phyloP scores from a whole-genome alignment of 148 eudicot species.

The Limonium bicolor region DNA sequence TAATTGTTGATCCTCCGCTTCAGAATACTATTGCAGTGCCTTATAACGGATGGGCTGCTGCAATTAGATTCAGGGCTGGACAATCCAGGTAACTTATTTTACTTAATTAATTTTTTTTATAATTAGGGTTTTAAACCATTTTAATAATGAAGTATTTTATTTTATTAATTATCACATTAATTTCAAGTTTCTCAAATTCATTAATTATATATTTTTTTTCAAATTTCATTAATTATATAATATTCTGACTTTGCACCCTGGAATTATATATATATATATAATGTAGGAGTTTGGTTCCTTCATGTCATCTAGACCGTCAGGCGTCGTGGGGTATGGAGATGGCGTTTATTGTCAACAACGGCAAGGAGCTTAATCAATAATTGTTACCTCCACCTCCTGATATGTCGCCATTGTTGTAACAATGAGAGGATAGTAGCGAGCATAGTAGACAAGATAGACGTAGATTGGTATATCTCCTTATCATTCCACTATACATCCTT shows the following conservation, averaged over 20 bases:
- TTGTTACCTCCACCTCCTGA: constrained; percentile 18
- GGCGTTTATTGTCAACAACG: too few relatives aligned
- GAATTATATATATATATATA: background rate
- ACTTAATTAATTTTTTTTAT: background rate
- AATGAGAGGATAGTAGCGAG: too few relatives aligned
- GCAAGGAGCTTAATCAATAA: too few relatives aligned
- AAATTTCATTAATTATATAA: too few relatives aligned
- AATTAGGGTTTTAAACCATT: background rate
- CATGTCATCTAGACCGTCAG: constrained; percentile 25
- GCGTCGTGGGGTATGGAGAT: constrained; percentile 16
- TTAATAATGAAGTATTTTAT: background rate
- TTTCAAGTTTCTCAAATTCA: background rate
- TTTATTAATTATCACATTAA: background rate
- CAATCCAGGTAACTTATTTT: constrained; percentile 6
- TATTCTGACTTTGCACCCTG: background rate
- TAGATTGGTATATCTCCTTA: too few relatives aligned
- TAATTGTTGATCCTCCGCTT: constrained; percentile 8
- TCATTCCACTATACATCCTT: too few relatives aligned
- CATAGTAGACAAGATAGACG: too few relatives aligned
- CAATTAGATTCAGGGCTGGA: constrained; percentile 8
- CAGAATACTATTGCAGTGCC: constrained; percentile 11
- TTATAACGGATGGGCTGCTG: constrained; percentile 6
- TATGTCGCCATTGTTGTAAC: too few relatives aligned
- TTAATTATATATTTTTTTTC: too few relatives aligned
- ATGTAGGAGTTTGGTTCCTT: constrained; percentile 27